A percentile compares a stretch with the other conserved stretches of the same genome.
These are phyloP conservation scores for Monascus ruber DNA, from an alignment of 2,329 filamentous ascomycete species.

Conservation along the genomic window DNA sequence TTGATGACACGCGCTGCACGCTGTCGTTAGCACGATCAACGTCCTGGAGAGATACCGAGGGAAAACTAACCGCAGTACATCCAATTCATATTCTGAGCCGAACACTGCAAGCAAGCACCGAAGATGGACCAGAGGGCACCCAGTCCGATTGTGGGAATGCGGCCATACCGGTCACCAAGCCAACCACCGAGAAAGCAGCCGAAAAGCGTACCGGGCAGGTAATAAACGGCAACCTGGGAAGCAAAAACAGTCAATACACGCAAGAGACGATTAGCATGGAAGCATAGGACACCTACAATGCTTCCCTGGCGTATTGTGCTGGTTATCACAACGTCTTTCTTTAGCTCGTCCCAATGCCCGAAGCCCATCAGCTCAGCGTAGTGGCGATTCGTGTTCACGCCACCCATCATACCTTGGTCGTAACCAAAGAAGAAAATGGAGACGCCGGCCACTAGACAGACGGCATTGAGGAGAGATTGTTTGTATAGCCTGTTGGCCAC, in stretches of 20 bases:
- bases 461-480: constrained; percentile 43
- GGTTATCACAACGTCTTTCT: constrained; percentile 43
- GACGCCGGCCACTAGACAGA: constrained; percentile 52
- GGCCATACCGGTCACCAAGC: constrained; percentile 51
- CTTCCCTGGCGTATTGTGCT: constrained; percentile 52
- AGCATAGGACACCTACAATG: constrained; percentile 36
- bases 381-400: constrained; percentile 54
- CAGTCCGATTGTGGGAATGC: constrained; percentile 52
- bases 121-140: constrained; percentile 48
- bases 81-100: constrained; percentile 55
- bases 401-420: constrained; percentile 47
- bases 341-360: constrained; percentile 44
- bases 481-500: neutral
- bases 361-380: constrained; percentile 57
- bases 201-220: constrained; percentile 48
- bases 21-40: constrained; percentile 1
- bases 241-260: neutral
- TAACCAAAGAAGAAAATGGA: constrained; percentile 60
- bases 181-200: constrained; percentile 53
- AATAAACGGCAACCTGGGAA: constrained; percentile 31
- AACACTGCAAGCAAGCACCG: constrained; percentile 54
- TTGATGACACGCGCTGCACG: constrained; percentile 45
- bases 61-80: constrained; percentile 51
- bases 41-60: neutral
- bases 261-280: neutral